Percentiles rank a stretch among this genome's conserved stretches.
Evolutionary conservation across 768 basidiomycete genomes (phyloP).

Genomic region (Suillus tomentosus): DNA sequence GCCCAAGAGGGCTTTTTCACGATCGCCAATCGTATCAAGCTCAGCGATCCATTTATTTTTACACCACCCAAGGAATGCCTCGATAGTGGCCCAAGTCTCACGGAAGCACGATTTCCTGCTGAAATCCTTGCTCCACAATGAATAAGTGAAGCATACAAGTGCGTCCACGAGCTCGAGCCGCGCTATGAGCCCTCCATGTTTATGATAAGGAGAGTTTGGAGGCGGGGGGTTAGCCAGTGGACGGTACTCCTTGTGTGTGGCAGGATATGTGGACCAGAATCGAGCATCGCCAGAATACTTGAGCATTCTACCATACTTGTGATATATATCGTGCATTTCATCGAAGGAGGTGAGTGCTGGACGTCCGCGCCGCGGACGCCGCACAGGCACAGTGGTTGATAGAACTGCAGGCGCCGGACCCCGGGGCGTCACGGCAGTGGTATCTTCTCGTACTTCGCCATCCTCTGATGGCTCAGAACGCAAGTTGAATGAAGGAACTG

Average conservation of each 20-base stretch:
- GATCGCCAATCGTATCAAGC: slow-evolving; percentile 43
- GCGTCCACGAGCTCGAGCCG: slow-evolving; percentile 81
- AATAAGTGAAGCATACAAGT: slow-evolving; percentile 80
- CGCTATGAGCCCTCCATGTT: slow-evolving; percentile 72
- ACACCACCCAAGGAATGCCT: slow-evolving; percentile 71
- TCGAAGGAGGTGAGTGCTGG: slow-evolving; percentile 51
- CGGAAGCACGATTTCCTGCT: slow-evolving; percentile 53
- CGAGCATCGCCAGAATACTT: slow-evolving; percentile 85
- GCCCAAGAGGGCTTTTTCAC: slow-evolving; percentile 66
- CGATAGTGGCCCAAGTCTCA: slow-evolving; percentile 69
- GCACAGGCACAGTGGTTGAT: slow-evolving; percentile 53
- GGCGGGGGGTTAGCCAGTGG: slow-evolving; percentile 65
- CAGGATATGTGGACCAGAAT: slow-evolving; percentile 72
- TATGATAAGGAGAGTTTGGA: slow-evolving; percentile 70
- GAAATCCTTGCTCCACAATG: slow-evolving; percentile 79
- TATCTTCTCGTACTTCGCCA: slow-evolving; percentile 48
- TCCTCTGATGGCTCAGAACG: slow-evolving; percentile 48
- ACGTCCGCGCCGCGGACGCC: slow-evolving; percentile 66
- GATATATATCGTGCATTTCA: slow-evolving; percentile 67
- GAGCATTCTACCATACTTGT: slow-evolving; percentile 67
- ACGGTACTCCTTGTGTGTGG: slow-evolving; percentile 63
- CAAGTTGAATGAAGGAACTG: slow-evolving; percentile 24
- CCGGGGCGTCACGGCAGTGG: slow-evolving; percentile 22
- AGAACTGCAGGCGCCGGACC: slow-evolving; percentile 33
- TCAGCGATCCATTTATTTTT: slow-evolving; percentile 64